Evolutionary conservation across 768 basidiomycete species (phyloP), one percentile per base, ranked within the genome.

Genomic region (Agrocybe pediades): DNA sequence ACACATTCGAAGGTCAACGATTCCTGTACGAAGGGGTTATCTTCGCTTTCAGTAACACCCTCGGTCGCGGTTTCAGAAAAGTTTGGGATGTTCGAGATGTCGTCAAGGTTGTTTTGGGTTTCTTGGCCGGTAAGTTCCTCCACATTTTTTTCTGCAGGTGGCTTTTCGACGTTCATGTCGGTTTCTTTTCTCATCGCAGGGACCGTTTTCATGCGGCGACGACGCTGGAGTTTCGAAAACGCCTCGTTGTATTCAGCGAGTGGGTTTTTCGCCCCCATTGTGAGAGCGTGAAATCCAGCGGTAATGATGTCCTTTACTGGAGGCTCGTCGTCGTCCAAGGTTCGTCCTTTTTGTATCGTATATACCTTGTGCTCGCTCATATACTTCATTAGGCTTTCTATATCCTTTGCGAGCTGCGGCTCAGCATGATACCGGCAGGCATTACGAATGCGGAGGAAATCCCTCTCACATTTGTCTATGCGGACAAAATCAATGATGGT

Each of bases 391-490:
- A 36, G 33, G 11, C 33, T 36, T 36, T 36, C 33, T 11, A 36
- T 36, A 13, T 36, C 33, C n/a, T 36, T 36, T 36, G 33, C 13
- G 4, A 36, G 33, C 33, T 36, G 33, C n/a, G 33, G 33, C n/a
- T 11, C 5, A 15, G 33, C 33, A 13, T 36, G 33, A 36, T n/a
- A 13, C 33, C 13, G 3, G 33, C 13, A 36, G 33, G n/a, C 13
- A 36, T 36, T 13, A 30, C 29, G 29, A 30, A 30, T 7, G 8
- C 56, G 0, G 21, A 29, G 6, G 62, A 69, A 29, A 69, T 71
- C 25, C 56, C 54, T 15, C 64, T 64, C 29, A 57, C 64, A 0
- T 68, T 71, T 46, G 6, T 73, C 2, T 73, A 73, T 53, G 54
- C 49, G 9, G 70, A 75, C 47, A 58, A 67, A 29, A 65, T 69